Percentiles rank a stretch among this genome's conserved stretches.
Evolutionary conservation across 1,284 basidiomycete genomes (phyloP).

Genomic region (Rhodotorula sp.): DNA sequence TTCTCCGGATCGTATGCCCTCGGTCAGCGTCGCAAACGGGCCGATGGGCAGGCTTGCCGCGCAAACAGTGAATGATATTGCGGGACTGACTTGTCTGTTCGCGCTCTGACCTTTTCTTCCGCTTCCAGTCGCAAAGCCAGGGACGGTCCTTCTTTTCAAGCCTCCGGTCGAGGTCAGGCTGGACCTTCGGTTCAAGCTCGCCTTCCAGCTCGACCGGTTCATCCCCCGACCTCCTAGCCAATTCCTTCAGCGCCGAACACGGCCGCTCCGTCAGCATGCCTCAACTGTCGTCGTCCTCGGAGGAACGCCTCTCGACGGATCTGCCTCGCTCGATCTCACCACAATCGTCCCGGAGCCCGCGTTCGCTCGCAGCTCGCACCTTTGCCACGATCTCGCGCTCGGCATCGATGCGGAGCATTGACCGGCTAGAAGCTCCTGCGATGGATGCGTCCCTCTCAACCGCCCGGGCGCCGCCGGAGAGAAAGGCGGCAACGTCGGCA

Average conservation of each 20-base stretch:
- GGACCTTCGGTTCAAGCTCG: too few relatives aligned
- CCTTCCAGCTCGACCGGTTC: neutral
- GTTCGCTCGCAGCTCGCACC: neutral
- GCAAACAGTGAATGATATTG: neutral
- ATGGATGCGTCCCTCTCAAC: neutral
- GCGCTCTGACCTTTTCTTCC: too few relatives aligned
- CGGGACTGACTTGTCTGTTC: too few relatives aligned
- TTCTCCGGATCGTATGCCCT: slow-evolving; percentile 6
- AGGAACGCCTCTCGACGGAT: neutral
- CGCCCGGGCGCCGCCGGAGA: neutral
- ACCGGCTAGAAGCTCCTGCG: neutral
- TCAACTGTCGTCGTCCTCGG: neutral
- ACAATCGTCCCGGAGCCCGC: neutral
- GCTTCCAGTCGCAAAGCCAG: neutral
- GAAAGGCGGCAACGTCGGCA: too few relatives aligned
- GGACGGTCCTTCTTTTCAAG: slow-evolving; percentile 27
- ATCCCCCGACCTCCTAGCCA: slow-evolving; percentile 19
- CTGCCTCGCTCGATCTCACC: slow-evolving; percentile 8
- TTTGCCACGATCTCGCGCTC: neutral
- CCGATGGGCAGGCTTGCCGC: slow-evolving; percentile 25
- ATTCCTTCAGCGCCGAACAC: slow-evolving; percentile 10
- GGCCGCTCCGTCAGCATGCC: slow-evolving; percentile 13
- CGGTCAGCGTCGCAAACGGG: slow-evolving; percentile 25
- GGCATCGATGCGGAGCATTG: neutral
- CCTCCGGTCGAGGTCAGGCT: slow-evolving; percentile 1